A percentile compares a stretch with the other conserved stretches of the same genome.
phyloP scores from a whole-genome alignment of 2,329 filamentous ascomycete genomes.

The Balansia obtecta region DNA sequence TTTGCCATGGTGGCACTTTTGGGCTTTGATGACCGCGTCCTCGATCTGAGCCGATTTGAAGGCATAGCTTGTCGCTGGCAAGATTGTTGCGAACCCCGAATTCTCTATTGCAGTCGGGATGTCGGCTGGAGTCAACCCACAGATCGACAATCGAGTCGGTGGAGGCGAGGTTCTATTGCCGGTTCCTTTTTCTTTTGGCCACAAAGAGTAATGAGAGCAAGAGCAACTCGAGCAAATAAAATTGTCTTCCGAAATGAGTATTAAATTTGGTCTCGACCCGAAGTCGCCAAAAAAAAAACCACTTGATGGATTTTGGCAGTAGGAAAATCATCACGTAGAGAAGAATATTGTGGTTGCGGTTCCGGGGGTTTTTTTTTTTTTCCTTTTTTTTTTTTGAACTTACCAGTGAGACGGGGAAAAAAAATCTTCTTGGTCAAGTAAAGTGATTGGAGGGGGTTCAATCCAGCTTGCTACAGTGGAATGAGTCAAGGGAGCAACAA shows the following conservation, averaged over 20 bases:
- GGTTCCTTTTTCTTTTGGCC: too few relatives aligned
- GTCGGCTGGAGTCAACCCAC: neutral
- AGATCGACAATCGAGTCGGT: too few relatives aligned
- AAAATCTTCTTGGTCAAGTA: slow-evolving; percentile 10
- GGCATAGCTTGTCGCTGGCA: too few relatives aligned
- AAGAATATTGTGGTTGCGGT: neutral
- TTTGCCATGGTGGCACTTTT: neutral
- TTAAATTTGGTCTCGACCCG: too few relatives aligned
- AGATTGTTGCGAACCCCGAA: neutral
- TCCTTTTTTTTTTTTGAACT: slow-evolving; percentile 7
- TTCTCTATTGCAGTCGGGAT: neutral
- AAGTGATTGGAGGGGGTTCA: slow-evolving; percentile 11
- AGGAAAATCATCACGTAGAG: neutral
- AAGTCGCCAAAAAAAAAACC: too few relatives aligned
- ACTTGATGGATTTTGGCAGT: neutral
- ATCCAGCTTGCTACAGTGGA: slow-evolving; percentile 16
- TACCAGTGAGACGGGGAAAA: slow-evolving; percentile 13
- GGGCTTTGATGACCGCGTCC: too few relatives aligned
- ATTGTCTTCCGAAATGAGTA: too few relatives aligned
- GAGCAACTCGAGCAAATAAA: too few relatives aligned
- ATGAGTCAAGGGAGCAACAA: slow-evolving; percentile 14
- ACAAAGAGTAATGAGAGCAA: too few relatives aligned
- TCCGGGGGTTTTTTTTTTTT: neutral
- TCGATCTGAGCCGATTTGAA: too few relatives aligned
- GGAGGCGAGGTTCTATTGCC: too few relatives aligned